Evolutionary conservation across 2,329 filamentous ascomycete species (phyloP).

Genomic region (Hypoxylon sp.): DNA sequence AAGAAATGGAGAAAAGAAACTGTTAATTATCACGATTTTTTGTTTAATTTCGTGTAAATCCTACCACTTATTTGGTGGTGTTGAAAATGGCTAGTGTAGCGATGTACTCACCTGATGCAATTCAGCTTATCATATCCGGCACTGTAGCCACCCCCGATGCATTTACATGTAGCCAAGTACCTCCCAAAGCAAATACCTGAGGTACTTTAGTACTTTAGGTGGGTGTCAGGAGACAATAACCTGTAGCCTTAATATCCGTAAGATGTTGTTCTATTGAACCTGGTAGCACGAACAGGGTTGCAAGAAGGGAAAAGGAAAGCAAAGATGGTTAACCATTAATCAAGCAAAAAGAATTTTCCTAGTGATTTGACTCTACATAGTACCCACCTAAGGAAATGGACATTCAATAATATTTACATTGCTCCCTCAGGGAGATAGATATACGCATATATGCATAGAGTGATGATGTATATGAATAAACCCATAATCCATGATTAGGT

Average conservation of each 20-base stretch:
- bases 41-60: too few relatives aligned
- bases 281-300: slow-evolving; percentile 20
- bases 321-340: slow-evolving; percentile 22
- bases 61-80: too few relatives aligned
- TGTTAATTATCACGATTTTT: too few relatives aligned
- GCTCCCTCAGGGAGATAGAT: too few relatives aligned
- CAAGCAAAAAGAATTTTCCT: slow-evolving; percentile 14
- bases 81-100: neutral
- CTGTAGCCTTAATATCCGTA: slow-evolving; percentile 11
- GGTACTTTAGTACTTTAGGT: slow-evolving; percentile 13
- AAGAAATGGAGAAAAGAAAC: too few relatives aligned
- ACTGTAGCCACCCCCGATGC: neutral
- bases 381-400: too few relatives aligned
- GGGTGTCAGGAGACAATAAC: slow-evolving; percentile 31
- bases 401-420: too few relatives aligned
- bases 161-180: slow-evolving; percentile 17
- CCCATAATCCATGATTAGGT: too few relatives aligned
- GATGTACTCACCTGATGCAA: neutral
- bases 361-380: neutral
- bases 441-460: too few relatives aligned
- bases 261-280: slow-evolving; percentile 33
- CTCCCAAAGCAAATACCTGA: neutral
- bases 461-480: too few relatives aligned
- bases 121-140: neutral
- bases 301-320: slow-evolving; percentile 5